Conservation (phyloP, 78 protist species). For the Chrysochromulina parva region DNA sequence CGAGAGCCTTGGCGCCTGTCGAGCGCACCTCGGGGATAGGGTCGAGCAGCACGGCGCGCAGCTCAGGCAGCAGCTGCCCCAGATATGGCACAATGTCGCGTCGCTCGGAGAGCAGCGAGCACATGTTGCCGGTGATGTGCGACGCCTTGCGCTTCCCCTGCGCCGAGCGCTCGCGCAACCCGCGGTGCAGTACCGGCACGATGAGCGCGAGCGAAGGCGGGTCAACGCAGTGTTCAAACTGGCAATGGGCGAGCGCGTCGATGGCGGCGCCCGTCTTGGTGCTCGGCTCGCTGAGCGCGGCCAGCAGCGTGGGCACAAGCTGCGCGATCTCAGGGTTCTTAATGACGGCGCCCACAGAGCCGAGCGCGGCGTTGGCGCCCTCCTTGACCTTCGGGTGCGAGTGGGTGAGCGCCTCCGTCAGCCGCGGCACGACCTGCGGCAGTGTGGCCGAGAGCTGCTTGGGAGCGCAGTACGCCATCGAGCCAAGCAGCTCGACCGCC, state of each 20-base stretch:
- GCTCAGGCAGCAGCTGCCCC: constrained; percentile 60
- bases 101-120: constrained; percentile 71
- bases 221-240: constrained; percentile 89
- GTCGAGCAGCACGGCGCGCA: constrained; percentile 75
- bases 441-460: constrained; percentile 83
- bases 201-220: constrained; percentile 93
- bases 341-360: constrained; percentile 86
- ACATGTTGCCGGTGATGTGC: constrained; percentile 70
- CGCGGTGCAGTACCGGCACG: constrained; percentile 88
- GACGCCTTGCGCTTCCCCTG: constrained; percentile 73
- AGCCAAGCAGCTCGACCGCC: constrained; percentile 72
- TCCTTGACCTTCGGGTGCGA: constrained; percentile 84
- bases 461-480: constrained; percentile 93
- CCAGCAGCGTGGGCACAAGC: constrained; percentile 69
- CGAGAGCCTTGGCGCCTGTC: constrained; percentile 70
- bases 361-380: constrained; percentile 84
- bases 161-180: constrained; percentile 51
- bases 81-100: constrained; percentile 81
- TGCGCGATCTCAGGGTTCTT: constrained; percentile 90
- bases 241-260: constrained; percentile 74
- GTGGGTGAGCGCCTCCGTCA: constrained; percentile 73
- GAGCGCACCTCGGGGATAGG: constrained; percentile 79
- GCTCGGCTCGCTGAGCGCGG: constrained; percentile 80
- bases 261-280: constrained; percentile 65
- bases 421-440: constrained; percentile 87